Base-by-base conservation (phyloP, 805 yeast species). In the Saccharomycopsis sp. region DNA sequence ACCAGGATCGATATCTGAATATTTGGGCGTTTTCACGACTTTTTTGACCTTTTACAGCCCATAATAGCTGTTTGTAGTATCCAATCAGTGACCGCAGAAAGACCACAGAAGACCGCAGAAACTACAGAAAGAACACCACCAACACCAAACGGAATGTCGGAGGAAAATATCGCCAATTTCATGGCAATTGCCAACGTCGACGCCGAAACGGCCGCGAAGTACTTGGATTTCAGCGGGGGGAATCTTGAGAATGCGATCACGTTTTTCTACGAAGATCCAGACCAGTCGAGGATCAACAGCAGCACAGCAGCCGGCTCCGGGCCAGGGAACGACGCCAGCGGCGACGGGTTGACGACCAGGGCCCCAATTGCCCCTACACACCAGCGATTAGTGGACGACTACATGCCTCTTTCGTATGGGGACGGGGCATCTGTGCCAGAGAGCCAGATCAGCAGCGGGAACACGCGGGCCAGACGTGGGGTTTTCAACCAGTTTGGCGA, bases 241-340 rank as follows among this genome's bases (percentile, higher is more conserved):
- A 82, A 89, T 68, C 69, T 93, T 38, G 96, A 92, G 58, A 80
- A 83, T 20, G 98, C 99, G 0, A 88, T 94, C 5, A 83, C 90
- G 14, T 74, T 94, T 51, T 94, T 74, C 70, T 85, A 87, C 72
- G 98, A 94, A 64, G 80, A 79, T 64, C 85, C 85, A 59, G 56
- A 64, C 68, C 0, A 67, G 61, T 25, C 53, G 62, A 52, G 56
- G 35, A 50, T 52, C 14, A 47, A 52, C 44, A 61, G 59, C 3
- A 53, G 49, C 2, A 41, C 17, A 14, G 25, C 34, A 44, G 49
- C 49, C 19, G 22, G 19, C 20, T 15, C 2, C 2, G 15, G n/a
- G n/a, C 23, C 44, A 29, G 42, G 52, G 34, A 41, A 51, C 49
- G 54, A 59, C 19, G 52, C 61, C 9, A 64, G 57, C 49, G 22